Evolutionary conservation across 1,139 yeast genomes (phyloP), one percentile per base, ranked within the genome.

Genomic region (Diutina sp.): DNA sequence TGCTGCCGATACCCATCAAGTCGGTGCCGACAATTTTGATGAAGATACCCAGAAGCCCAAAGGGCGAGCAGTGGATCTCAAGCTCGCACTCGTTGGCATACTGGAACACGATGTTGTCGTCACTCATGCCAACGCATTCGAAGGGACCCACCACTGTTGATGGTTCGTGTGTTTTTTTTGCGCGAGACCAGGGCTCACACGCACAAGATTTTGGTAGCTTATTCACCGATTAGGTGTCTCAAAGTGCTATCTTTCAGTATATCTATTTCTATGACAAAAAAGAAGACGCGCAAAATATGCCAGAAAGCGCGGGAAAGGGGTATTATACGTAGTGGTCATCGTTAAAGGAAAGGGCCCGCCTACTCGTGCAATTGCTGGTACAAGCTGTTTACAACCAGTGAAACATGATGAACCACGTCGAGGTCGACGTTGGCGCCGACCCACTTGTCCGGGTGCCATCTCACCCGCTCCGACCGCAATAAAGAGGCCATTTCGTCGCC

Each of bases 401-500:
- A 50, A 14, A 50, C 53, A 12, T 50, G 53, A 38, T 32, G 53
- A 30, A 50, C 44, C 25, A 32, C 53, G 12, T 30, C 44, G 28
- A 16, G 28, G 21, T 30, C 18, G 14, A 16, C 6, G 28, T 9
- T 9, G 28, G 53, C 21, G 16, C n/a, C 65, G 8, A 67, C 63
- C 80, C 80, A 75, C 62, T 76, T 78, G 64, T 85, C 90, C 1
- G 90, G 90, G 64, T 85, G 90, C 90, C 90, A 85, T 59, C 79
- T 69, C 4, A 83, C 66, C 58, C 90, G 63, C 62, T 84, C 90
- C 41, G 61, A 63, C 58, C 76, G 79, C 7, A 83, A 58, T 4
- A 78, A 62, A 2, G 67, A 25, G 7, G 48, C 50, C 57, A 57
- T 38, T 30, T 62, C 66, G 8, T 58, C 54, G 6, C 58, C 60